Evolutionary conservation across 2,329 filamentous ascomycete genomes (phyloP), one percentile per base, ranked within the genome.

Genomic region (Metarhizium robertsii): DNA sequence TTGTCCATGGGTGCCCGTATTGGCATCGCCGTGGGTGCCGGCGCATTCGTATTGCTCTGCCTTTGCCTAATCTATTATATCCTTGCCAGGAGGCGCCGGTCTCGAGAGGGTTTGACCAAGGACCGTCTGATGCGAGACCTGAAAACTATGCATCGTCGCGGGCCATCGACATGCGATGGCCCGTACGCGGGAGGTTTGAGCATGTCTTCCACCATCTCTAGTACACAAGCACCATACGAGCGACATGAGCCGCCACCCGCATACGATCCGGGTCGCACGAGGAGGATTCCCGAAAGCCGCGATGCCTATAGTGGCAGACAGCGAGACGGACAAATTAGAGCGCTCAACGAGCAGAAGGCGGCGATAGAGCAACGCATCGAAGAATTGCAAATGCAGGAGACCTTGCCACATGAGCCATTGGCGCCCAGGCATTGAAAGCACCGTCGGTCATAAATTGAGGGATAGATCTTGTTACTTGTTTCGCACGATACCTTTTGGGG

Each of bases 341-440:
- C 57, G 4, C 60, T 72, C 18, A 62, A 63, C 20, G 66, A 64
- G n/a, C 69, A 71, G 34, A 71, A 71, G 52, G 67, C 62, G 11
- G 64, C 62, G 14, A 70, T 72, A 29, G 66, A 70, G 55, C 66
- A 66, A 18, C 69, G 69, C 16, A 65, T 71, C 18, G 65, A 71
- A 46, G 64, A 71, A 60, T 55, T 72, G 52, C 65, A 70, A 55
- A 55, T 51, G 20, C 25, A 25, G 5, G 46, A 55, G 36, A 47
- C 20, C n/a, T 25, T 42, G 29, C 38, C 36, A 55, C 20, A 47
- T 13, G 36, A n/a, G 38, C 20, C 46, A 42, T 11, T 11, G 20
- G 4, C 30, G 40, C 32, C n/a, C 2, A 25, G 32, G 20, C 40
- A 50, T 20, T 16, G 45, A 29, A 47, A 6, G n/a, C 11, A 32